phyloP scores from a whole-genome alignment of 495 filamentous ascomycete species.

The Filosporella fistucella region DNA sequence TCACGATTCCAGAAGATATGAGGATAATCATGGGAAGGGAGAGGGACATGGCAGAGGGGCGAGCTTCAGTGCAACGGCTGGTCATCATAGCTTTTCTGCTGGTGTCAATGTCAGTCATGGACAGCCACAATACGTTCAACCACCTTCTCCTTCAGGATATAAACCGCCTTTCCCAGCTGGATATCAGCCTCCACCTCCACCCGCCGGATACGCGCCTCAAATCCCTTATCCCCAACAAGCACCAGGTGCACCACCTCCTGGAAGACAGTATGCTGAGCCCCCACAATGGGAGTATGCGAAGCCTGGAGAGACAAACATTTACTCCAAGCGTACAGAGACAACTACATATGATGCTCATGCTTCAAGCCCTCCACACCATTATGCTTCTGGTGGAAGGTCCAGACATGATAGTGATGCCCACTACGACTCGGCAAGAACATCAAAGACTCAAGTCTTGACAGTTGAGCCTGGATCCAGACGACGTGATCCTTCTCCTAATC shows the following conservation, averaged over 20 bases:
- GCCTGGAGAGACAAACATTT: constrained; percentile 26
- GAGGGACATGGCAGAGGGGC: constrained; percentile 25
- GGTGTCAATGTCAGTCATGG: constrained; percentile 23
- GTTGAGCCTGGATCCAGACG: constrained; percentile 29
- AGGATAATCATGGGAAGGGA: constrained; percentile 14
- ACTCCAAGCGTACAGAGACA: constrained; percentile 18
- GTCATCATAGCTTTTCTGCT: constrained; percentile 20
- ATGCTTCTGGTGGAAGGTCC: constrained; percentile 25
- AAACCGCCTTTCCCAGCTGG: not conserved
- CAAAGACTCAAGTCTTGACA: constrained; percentile 31
- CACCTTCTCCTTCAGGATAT: not conserved
- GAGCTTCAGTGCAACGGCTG: constrained; percentile 22
- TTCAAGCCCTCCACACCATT: constrained; percentile 24
- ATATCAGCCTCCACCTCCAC: constrained; percentile 1
- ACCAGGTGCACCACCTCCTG: constrained; percentile 5
- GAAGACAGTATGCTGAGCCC: constrained; percentile 23
- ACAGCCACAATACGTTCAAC: constrained; percentile 22
- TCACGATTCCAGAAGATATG: constrained; percentile 4
- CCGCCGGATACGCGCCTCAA: constrained; percentile 1
- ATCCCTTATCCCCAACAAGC: not conserved
- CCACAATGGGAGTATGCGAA: constrained; percentile 31
- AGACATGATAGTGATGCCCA: constrained; percentile 20
- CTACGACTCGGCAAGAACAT: constrained; percentile 36
- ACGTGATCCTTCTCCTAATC: constrained; percentile 13
- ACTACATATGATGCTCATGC: constrained; percentile 19